These are phyloP conservation scores for Bretziella fagacearum DNA, from an alignment of 2,329 filamentous ascomycete genomes.

Conservation along the genomic window DNA sequence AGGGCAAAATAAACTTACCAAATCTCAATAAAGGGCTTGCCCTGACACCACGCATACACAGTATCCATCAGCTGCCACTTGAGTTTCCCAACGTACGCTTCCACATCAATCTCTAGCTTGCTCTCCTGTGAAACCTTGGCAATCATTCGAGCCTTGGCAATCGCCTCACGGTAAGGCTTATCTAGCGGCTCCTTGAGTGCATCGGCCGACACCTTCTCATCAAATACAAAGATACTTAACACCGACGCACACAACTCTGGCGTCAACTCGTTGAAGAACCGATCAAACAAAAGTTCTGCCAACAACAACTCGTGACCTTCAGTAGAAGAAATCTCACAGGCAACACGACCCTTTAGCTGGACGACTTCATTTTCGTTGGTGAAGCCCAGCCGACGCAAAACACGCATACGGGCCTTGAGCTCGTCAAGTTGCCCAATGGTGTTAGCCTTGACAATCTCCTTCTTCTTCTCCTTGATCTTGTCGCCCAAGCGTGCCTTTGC, in stretches of 20 bases:
- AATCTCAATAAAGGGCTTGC: conserved; percentile 78
- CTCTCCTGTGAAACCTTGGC: conserved; percentile 91
- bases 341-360: conserved; percentile 89
- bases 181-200: conserved; percentile 67
- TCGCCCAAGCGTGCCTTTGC: conserved; percentile 58
- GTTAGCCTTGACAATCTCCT: conserved; percentile 67
- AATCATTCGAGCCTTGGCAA: conserved; percentile 69
- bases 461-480: conserved; percentile 77
- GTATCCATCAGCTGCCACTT: conserved; percentile 97
- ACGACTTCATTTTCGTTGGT: conserved; percentile 93
- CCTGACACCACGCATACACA: conserved; percentile 79
- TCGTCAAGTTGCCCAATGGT: conserved; percentile 89
- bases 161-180: conserved; percentile 74
- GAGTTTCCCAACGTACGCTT: conserved; percentile 77
- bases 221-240: conserved; percentile 90
- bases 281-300: conserved; percentile 84
- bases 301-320: conserved; percentile 85
- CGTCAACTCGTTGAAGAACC: conserved; percentile 91
- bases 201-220: conserved; percentile 75
- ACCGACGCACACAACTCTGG: conserved; percentile 77
- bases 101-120: conserved; percentile 85
- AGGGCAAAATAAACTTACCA: conserved; percentile 48
- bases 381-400: conserved; percentile 83
- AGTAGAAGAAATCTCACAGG: conserved; percentile 88
- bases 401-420: conserved; percentile 87